Evolutionary conservation across 163 green algal genomes (phyloP), one percentile per base, ranked within the genome.

Genomic region (Botryococcus braunii): DNA sequence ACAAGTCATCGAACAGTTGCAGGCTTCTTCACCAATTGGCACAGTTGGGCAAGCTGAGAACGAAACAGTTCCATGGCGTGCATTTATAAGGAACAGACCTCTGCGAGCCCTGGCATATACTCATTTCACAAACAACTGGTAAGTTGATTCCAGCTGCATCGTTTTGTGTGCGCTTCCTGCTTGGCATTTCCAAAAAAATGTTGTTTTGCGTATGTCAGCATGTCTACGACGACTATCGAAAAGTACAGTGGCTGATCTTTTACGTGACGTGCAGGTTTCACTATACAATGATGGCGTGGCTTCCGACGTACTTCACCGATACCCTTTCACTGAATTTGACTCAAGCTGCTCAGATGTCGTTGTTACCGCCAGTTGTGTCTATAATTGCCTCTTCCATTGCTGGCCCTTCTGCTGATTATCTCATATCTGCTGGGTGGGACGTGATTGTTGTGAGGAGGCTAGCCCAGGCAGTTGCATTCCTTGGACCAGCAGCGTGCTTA

Each of bases 61-160:
- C 62, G 62, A 74, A 39, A 4, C 39, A 13, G 69, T 96, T 35
- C 92, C 93, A 0, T 96, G 86, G 83, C 74, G 91, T 5, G 87
- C 81, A 1, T 95, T 97, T 67, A 68, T 97, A 55, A 78, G 85
- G 35, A 85, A 77, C 43, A 69, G 57, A 4, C 75, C 88, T 36
- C 75, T 97, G 21, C 80, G 76, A 25, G 91, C 87, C 1, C 77
- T 97, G 36, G 87, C 84, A 9, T 93, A 85, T 77, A 89, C 85
- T 0, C 93, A 98, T 79, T 98, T 97, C 69, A 92, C 83, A 83
- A 91, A 96, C 71, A 97, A 98, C 82, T 98, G 92, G 91, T 90
- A 71, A 29, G 25, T 5, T 46, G 3, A 47, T 46, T 36, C 43
- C 43, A 52, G 13, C 43, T 13, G 13, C 43, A 27, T 52, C 43